phyloP scores from a whole-genome alignment of 1,139 yeast species.

The Pneumocystis sp. region DNA sequence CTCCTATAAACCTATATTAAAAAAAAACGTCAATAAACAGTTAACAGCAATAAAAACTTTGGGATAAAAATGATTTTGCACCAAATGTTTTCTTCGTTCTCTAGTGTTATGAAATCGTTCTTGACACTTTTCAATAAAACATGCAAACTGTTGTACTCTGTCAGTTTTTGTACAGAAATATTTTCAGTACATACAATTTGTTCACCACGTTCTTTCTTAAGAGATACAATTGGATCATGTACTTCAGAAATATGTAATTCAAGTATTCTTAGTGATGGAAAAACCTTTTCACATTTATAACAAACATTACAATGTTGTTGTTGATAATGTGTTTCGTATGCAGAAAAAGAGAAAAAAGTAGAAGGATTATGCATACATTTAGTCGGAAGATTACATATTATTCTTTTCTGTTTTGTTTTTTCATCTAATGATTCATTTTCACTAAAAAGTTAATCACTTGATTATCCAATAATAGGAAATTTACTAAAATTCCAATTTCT shows the following conservation, averaged over 20 bases:
- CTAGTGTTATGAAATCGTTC: slow-evolving; percentile 24
- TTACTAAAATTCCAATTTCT: background rate
- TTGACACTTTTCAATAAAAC: slow-evolving; percentile 31
- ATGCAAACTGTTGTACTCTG: slow-evolving; percentile 20
- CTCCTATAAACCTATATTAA: background rate
- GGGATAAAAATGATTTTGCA: slow-evolving; percentile 39
- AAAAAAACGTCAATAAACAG: background rate
- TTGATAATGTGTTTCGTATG: slow-evolving; percentile 12
- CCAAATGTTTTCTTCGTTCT: slow-evolving; percentile 34
- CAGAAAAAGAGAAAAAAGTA: background rate
- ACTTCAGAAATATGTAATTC: slow-evolving; percentile 38
- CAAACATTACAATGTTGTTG: slow-evolving; percentile 23
- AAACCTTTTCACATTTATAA: slow-evolving; percentile 28
- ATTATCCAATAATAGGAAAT: background rate
- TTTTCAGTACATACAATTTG: slow-evolving; percentile 4
- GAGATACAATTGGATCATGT: slow-evolving; percentile 37
- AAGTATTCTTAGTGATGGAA: slow-evolving; percentile 31
- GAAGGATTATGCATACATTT: background rate
- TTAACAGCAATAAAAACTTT: slow-evolving; percentile 25
- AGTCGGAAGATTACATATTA: background rate
- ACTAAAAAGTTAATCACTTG: background rate
- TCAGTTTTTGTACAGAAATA: background rate
- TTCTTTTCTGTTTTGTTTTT: background rate
- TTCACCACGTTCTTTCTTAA: slow-evolving; percentile 29
- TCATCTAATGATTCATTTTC: background rate